phyloP scores from a whole-genome alignment of 2,329 filamentous ascomycete species.

The Colletotrichum horii region DNA sequence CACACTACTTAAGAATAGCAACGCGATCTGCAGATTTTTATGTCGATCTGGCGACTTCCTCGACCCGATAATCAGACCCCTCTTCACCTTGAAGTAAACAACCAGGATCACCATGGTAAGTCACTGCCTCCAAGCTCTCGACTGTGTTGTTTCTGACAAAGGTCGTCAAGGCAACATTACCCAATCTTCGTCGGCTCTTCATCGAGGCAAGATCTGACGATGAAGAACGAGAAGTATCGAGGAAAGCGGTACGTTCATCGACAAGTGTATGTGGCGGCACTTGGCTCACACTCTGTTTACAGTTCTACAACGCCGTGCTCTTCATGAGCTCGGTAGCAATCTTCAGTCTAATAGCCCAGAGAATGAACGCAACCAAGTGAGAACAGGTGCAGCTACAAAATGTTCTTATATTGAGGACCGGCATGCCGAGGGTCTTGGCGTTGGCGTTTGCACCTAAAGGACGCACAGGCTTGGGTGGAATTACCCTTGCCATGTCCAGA shows the following conservation, averaged over 20 bases:
- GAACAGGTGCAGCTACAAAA: neutral
- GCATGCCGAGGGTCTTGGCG: neutral
- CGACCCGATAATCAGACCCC: neutral
- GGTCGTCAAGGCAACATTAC: constrained; percentile 73
- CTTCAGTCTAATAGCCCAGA: constrained; percentile 91
- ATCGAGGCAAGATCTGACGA: constrained; percentile 92
- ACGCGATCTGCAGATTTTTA: neutral
- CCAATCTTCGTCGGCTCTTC: constrained; percentile 94
- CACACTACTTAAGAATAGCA: neutral
- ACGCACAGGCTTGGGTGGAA: neutral
- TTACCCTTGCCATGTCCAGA: neutral
- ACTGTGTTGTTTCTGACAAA: constrained; percentile 9
- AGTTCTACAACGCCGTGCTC: constrained; percentile 98
- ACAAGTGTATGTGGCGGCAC: neutral
- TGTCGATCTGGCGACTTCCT: neutral
- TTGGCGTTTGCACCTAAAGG: neutral
- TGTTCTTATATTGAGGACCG: neutral
- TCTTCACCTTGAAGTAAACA: neutral
- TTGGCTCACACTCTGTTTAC: neutral
- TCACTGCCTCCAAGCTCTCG: neutral
- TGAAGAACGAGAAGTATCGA: constrained; percentile 92
- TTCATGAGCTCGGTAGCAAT: constrained; percentile 97
- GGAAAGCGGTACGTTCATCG: constrained; percentile 76
- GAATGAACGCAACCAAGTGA: constrained; percentile 64
- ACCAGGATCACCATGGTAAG: constrained; percentile 12